A percentile compares a stretch with the other conserved stretches of the same genome.
phyloP scores from a whole-genome alignment of 169 alveolate species.

The Miamiensis avidus region DNA sequence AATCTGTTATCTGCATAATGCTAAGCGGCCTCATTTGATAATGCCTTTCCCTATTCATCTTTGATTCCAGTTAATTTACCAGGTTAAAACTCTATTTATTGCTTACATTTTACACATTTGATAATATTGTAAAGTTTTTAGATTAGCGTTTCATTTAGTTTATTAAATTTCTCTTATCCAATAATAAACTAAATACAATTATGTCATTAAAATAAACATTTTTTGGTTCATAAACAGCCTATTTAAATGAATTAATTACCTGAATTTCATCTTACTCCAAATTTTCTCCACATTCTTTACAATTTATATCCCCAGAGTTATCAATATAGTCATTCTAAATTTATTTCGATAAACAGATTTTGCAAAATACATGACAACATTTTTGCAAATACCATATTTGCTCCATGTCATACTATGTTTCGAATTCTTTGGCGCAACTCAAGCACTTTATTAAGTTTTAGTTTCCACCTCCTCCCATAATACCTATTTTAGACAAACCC shows the following conservation, averaged over 20 bases:
- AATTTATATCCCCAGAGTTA: background rate
- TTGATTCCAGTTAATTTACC: conserved; percentile 2
- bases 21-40: background rate
- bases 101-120: conserved; percentile 7
- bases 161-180: conserved; percentile 37
- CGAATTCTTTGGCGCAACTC: conserved; percentile 5
- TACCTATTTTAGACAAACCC: background rate
- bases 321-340: conserved; percentile 9
- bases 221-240: background rate
- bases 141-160: background rate
- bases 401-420: conserved; percentile 8
- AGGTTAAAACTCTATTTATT: conserved; percentile 14
- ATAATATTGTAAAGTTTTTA: conserved; percentile 9
- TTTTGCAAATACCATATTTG: background rate
- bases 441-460: no score
- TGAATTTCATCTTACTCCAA: conserved; percentile 6
- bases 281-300: conserved; percentile 22
- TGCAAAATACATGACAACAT: conserved; percentile 33
- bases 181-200: conserved; percentile 1
- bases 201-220: background rate
- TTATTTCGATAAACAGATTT: conserved; percentile 21
- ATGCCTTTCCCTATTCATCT: background rate
- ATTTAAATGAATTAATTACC: conserved; percentile 19
- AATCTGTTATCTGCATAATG: conserved; percentile 48
- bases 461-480: no score